Evolutionary conservation across 805 yeast species (phyloP), one percentile per base, ranked within the genome.

Genomic region (Alloascoidea hylecoeti): DNA sequence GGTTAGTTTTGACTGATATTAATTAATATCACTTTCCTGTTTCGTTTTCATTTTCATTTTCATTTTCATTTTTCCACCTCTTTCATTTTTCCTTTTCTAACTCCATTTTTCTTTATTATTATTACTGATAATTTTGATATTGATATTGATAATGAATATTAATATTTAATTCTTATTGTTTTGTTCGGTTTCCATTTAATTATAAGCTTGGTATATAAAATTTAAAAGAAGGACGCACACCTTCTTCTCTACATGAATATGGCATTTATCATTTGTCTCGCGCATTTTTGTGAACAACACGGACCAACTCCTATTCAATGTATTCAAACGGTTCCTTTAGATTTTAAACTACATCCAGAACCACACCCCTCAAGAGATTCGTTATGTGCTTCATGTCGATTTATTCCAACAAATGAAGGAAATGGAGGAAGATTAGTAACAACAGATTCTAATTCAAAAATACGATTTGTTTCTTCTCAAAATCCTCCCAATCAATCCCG

Each of bases 211-310:
- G n/a, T n/a, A n/a, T n/a, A n/a, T n/a, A n/a, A n/a, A n/a, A n/a
- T n/a, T n/a, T n/a, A n/a, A n/a, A n/a, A n/a, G n/a, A n/a, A n/a
- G n/a, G 30, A 9, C n/a, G 13, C 30, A 23, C 13, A 9, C n/a
- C 30, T n/a, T 9, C 30, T 9, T 9, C 9, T n/a, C 30, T 9
- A 23, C 30, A 23, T 23, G 30, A 9, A 9, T n/a, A n/a, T n/a
- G 30, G 30, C 30, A 9, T 23, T n/a, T n/a, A 23, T 9, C 30
- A 16, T 34, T n/a, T 34, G 36, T n/a, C 17, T 34, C 12, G 36
- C 36, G 9, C 36, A 34, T 18, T 34, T 34, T 18, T 34, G 36
- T 18, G 36, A 34, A 18, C 36, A 34, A 18, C 36, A 34, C 16
- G 36, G 36, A 5, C 36, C 36, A 14, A 34, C 36, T 5, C 9